phyloP scores from a whole-genome alignment of 2,329 filamentous ascomycete genomes.

The Colletotrichum coccodes region DNA sequence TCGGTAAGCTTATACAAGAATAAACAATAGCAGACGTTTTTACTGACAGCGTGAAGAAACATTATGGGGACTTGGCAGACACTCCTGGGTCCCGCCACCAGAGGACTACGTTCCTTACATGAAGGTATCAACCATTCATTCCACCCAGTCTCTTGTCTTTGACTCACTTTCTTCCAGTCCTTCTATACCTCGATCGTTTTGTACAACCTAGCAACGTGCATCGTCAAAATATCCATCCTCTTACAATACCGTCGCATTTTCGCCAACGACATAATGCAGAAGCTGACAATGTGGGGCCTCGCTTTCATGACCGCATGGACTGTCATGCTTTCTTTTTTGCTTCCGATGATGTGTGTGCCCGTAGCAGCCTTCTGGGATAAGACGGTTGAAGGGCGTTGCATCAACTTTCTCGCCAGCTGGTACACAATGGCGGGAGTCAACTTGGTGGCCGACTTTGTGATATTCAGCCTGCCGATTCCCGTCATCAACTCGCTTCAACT shows the following conservation, averaged over 20 bases:
- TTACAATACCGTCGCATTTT: constrained; percentile 53
- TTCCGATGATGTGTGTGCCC: constrained; percentile 41
- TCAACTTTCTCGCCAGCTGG: constrained; percentile 41
- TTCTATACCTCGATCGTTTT: constrained; percentile 45
- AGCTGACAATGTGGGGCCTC: constrained; percentile 37
- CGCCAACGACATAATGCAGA: constrained; percentile 37
- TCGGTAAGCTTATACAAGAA: constrained; percentile 33
- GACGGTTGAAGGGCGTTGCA: constrained; percentile 35
- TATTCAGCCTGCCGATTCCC: constrained; percentile 40
- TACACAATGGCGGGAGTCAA: constrained; percentile 41
- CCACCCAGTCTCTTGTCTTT: neutral
- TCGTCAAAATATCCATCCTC: constrained; percentile 49
- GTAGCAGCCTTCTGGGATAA: constrained; percentile 40
- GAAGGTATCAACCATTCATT: constrained; percentile 29
- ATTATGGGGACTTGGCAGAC: constrained; percentile 38
- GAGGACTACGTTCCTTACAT: constrained; percentile 35
- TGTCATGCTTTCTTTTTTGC: constrained; percentile 40
- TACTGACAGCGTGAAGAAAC: constrained; percentile 33
- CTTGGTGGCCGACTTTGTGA: constrained; percentile 39
- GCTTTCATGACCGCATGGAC: constrained; percentile 42
- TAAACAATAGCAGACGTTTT: constrained; percentile 3
- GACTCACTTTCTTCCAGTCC: constrained; percentile 32
- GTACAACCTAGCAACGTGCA: constrained; percentile 45
- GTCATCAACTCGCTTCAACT: constrained; percentile 37
- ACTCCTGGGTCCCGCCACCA: constrained; percentile 31